phyloP scores from a whole-genome alignment of 176 grass and related monocot species.

The Dendrocalamus sinicus region DNA sequence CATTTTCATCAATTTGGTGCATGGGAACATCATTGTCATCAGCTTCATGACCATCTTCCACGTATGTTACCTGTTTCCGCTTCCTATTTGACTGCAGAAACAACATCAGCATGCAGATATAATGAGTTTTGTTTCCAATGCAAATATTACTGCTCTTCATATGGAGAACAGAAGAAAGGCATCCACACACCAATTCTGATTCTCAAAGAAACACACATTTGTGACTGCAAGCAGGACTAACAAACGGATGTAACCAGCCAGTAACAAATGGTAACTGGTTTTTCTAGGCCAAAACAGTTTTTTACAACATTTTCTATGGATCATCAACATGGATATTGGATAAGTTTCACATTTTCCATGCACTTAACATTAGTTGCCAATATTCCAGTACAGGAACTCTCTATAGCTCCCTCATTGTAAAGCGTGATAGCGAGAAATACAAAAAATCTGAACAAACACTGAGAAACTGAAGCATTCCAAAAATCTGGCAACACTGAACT shows the following conservation, averaged over 20 bases:
- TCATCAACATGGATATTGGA: not conserved
- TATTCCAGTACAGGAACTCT: not conserved
- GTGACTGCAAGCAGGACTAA: not conserved
- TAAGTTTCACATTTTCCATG: not conserved
- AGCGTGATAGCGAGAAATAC: not conserved
- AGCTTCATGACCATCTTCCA: constrained; percentile 66
- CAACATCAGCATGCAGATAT: constrained; percentile 9
- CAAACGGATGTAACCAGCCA: not conserved
- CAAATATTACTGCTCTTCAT: not conserved
- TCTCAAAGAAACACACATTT: not conserved
- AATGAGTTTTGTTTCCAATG: constrained; percentile 19
- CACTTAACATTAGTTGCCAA: not conserved
- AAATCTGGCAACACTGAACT: not conserved
- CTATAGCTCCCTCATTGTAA: not conserved
- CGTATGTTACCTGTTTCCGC: constrained; percentile 71
- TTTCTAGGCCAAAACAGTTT: not conserved
- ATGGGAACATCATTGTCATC: constrained; percentile 36
- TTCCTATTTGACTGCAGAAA: constrained; percentile 74
- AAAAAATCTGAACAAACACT: not conserved
- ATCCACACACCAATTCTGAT: constrained; percentile 21
- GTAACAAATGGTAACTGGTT: not conserved
- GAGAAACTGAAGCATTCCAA: not conserved
- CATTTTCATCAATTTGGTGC: constrained; percentile 39
- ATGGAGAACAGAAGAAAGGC: constrained; percentile 34
- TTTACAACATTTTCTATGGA: not conserved